Conservation (phyloP, 2,329 filamentous ascomycete species). For the Stachybotrys chlorohalonatus region DNA sequence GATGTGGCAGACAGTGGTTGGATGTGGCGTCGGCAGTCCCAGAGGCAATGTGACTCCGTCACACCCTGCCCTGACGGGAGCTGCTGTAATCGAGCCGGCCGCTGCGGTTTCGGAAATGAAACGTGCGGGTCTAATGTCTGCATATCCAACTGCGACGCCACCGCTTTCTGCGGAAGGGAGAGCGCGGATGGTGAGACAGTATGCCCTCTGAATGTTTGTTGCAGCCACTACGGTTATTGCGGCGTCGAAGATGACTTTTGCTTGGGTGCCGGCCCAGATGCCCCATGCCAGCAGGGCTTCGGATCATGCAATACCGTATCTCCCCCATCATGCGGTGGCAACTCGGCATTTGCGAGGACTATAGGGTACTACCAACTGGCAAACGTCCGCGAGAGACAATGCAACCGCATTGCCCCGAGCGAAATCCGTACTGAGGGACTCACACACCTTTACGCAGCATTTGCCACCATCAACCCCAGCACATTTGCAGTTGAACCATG, state of each 20-base stretch:
- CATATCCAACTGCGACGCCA: constrained; percentile 11
- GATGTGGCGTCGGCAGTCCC: neutral
- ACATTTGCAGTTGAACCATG: constrained; percentile 10
- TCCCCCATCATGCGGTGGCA: constrained; percentile 14
- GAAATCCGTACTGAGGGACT: constrained; percentile 11
- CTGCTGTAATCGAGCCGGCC: constrained; percentile 1
- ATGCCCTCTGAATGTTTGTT: constrained; percentile 20
- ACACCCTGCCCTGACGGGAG: neutral
- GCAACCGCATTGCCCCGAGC: constrained; percentile 14
- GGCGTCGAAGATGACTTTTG: constrained; percentile 13
- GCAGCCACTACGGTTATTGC: constrained; percentile 13
- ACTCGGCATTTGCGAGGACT: constrained; percentile 16
- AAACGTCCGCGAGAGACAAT: constrained; percentile 5
- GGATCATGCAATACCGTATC: constrained; percentile 14
- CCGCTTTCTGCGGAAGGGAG: constrained; percentile 19
- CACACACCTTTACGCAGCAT: constrained; percentile 23
- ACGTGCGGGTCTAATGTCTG: neutral
- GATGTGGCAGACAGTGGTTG: neutral
- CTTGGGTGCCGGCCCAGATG: constrained; percentile 8
- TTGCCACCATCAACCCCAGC: constrained; percentile 19
- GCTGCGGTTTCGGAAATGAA: constrained; percentile 2
- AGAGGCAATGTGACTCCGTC: neutral
- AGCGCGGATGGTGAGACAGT: constrained; percentile 7
- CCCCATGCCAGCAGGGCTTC: constrained; percentile 22
- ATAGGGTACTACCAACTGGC: constrained; percentile 22